Evolutionary conservation across 441 rosid species (phyloP), one percentile per base, ranked within the genome.

Genomic region (Eugenia klotzschiana): DNA sequence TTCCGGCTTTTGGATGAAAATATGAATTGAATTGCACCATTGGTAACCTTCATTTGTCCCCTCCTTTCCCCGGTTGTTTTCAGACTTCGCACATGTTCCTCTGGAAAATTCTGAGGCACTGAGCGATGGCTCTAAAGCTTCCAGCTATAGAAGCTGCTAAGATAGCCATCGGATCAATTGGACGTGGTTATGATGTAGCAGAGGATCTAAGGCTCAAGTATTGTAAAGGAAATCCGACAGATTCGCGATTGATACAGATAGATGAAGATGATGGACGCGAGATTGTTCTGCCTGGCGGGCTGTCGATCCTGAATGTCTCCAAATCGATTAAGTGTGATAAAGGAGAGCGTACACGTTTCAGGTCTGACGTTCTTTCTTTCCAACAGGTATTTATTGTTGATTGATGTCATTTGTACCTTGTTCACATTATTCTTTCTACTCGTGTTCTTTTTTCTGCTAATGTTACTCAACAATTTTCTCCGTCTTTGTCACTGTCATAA

Each of bases 301-400:
- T 94, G 87, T 88, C 91, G 2, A 88, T 95, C 20, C 91, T 92
- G 3, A 89, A 92, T 64, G 98, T 97, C 60, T 87, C 99, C 20
- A 94, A 93, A 87, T 93, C 95, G 49, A 94, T 97, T 27, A 94
- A 94, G 87, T 97, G 98, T 56, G 96, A 94, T 84, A 94, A 94
- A 91, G 98, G 99, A 26, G 98, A 94, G 87, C 91, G 93, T 33
- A 93, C 87, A 51, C 86, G 98, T 80, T 93, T 94, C 84, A 88
- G 92, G 87, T 97, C 98, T 22, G 98, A 94, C 87, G 92, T 92
- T 85, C 91, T 94, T 79, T 91, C 98, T 85, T 97, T 94, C 84
- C 98, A 94, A 85, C 99, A 97, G 98, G 98, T 97, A 81, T 22
- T 81, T 57, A n/a, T 27, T 18, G 26, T 22, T 58, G 52, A 33